Evolutionary conservation across 257 asterid genomes (phyloP), one percentile per base, ranked within the genome.

Genomic region (Solanum okadae): DNA sequence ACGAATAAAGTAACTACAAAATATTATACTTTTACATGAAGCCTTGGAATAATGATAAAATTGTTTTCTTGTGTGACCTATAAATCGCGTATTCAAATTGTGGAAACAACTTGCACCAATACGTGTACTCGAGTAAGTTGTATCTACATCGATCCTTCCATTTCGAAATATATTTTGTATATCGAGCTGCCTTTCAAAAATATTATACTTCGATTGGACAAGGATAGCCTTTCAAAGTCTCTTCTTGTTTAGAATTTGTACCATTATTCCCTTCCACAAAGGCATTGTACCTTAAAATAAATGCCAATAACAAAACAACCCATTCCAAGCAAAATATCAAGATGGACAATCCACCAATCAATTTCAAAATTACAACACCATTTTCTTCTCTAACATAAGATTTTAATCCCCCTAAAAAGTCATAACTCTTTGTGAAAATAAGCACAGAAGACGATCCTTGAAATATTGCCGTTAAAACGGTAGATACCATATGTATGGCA

Each of bases 401-500:
- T 9, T 89, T 91, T 71, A 91, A 38, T 4, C 83, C 89, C 1
- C 63, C 85, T 59, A 91, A 46, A 56, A 90, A 89, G 61, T 89
- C 87, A 3, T 23, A 42, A 4, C 92, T 89, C 27, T 89, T 88
- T 2, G 92, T 90, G 73, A 88, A 92, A n/a, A 90, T 90, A 4
- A 92, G 89, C 31, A 92, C 91, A 1, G 92, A 85, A 38, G 91
- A 91, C 4, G 93, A 90, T 68, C 93, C 93, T 73, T 92, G 93
- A 75, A 92, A 90, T 16, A 92, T 92, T 38, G 92, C 92, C 3
- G 91, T 92, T 20, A 92, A 88, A 5, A 92, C 91, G 0, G 92
- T 92, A 77, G 92, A 82, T 18, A 92, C 88, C 92, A 92, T 92
- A 88, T 91, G 92, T 13, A 88, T 38, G 16, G 88, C 93, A 9